These are phyloP conservation scores for Ophiostoma perfectum DNA, from an alignment of 2,329 filamentous ascomycete genomes.

Conservation along the genomic window DNA sequence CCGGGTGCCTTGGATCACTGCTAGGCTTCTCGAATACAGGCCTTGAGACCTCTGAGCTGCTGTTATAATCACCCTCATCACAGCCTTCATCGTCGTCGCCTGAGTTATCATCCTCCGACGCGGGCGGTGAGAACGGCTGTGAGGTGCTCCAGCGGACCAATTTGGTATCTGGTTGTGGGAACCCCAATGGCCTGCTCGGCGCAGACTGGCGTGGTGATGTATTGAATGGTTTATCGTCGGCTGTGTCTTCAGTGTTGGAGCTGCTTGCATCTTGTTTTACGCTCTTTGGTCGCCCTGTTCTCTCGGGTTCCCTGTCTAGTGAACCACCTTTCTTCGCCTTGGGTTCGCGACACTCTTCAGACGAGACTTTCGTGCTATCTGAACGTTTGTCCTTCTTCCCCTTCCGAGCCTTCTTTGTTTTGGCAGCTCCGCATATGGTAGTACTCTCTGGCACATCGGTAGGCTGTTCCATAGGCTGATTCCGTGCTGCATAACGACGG, in stretches of 20 bases:
- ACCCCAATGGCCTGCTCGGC: background rate
- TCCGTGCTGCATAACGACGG: background rate
- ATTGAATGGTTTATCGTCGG: background rate
- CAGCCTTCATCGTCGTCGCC: background rate
- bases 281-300: background rate
- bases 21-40: background rate
- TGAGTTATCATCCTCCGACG: background rate
- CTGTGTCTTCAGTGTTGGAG: background rate
- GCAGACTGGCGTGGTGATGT: background rate
- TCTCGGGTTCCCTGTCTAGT: background rate
- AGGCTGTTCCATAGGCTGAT: background rate
- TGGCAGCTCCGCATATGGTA: background rate
- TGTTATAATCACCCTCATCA: background rate
- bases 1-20: background rate
- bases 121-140: constrained; percentile 7
- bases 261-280: background rate
- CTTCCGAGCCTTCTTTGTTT: background rate
- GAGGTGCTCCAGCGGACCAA: constrained; percentile 10
- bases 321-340: background rate
- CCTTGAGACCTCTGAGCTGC: background rate
- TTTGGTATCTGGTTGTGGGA: background rate
- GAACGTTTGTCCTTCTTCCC: background rate
- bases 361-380: background rate
- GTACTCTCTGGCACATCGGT: background rate
- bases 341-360: background rate